A percentile compares a stretch with the other conserved stretches of the same genome.
phyloP scores from a whole-genome alignment of 2,329 filamentous ascomycete genomes.

The Kalaharituber pfeilii region DNA sequence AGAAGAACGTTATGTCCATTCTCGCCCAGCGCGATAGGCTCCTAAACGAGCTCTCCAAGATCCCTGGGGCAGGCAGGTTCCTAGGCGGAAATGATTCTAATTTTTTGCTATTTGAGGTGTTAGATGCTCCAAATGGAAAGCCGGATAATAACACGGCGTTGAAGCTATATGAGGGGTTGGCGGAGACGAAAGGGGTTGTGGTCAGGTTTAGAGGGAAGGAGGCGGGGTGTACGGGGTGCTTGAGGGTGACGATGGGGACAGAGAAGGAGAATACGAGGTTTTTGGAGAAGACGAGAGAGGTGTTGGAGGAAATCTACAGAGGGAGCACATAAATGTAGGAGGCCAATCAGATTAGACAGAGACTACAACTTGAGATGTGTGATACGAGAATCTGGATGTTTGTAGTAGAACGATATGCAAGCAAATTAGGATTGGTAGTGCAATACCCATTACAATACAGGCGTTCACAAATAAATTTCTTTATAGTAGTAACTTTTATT shows the following conservation, averaged over 20 bases:
- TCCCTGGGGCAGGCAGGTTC: conserved; percentile 64
- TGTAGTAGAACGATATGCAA: too few relatives aligned
- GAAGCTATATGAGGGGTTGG: conserved; percentile 66
- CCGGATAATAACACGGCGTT: conserved; percentile 66
- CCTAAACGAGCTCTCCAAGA: conserved; percentile 50
- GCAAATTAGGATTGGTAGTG: too few relatives aligned
- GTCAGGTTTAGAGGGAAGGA: conserved; percentile 90
- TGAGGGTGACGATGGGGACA: conserved; percentile 85
- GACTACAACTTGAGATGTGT: too few relatives aligned
- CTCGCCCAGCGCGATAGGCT: conserved; percentile 61
- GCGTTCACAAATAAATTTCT: too few relatives aligned
- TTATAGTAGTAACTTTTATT: too few relatives aligned
- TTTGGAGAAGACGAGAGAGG: conserved; percentile 44
- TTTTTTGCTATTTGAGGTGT: conserved; percentile 78
- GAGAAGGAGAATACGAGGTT: conserved; percentile 70
- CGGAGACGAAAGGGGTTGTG: conserved; percentile 74
- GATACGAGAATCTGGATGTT: too few relatives aligned
- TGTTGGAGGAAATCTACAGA: conserved; percentile 31
- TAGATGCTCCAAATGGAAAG: conserved; percentile 48
- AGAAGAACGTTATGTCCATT: conserved; percentile 49
- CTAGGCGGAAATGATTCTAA: conserved; percentile 68
- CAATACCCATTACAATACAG: too few relatives aligned
- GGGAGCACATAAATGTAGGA: too few relatives aligned
- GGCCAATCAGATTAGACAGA: too few relatives aligned
- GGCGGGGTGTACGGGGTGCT: conserved; percentile 68